Evolutionary conservation across 1,284 basidiomycete species (phyloP).

Genomic region (Rhodotorula sp.): DNA sequence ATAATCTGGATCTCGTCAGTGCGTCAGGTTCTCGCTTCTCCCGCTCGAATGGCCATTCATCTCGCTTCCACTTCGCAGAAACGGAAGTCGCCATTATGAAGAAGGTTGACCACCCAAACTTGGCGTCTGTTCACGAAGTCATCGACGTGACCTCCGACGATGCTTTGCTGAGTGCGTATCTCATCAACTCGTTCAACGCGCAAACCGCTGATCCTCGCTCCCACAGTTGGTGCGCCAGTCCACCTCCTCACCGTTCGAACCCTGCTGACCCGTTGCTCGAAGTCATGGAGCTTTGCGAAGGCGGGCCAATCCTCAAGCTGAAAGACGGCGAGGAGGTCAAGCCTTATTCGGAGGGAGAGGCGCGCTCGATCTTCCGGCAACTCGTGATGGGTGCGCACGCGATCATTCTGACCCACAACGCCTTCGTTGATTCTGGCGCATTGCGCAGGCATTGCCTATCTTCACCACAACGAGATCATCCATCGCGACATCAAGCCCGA

Average conservation of each 20-base stretch:
- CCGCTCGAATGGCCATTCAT: not conserved
- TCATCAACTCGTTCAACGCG: no score
- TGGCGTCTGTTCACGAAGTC: constrained; percentile 58
- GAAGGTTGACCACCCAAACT: constrained; percentile 45
- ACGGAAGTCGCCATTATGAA: constrained; percentile 46
- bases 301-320: constrained; percentile 56
- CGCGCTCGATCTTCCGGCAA: constrained; percentile 57
- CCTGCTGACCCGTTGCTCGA: not conserved
- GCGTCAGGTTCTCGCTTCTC: no score
- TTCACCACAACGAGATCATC: constrained; percentile 57
- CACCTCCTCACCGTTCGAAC: no score
- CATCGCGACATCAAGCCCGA: constrained; percentile 51
- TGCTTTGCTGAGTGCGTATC: constrained; percentile 51
- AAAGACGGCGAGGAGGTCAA: constrained; percentile 45
- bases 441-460: constrained; percentile 49
- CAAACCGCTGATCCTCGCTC: not conserved
- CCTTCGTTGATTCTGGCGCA: not conserved
- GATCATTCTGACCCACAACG: not conserved
- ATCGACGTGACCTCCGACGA: constrained; percentile 57
- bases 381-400: constrained; percentile 54
- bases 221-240: constrained; percentile 12
- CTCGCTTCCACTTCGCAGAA: constrained; percentile 9
- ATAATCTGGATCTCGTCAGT: constrained; percentile 35
- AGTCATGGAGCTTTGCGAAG: constrained; percentile 55
- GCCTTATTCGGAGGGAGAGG: constrained; percentile 47